phyloP scores from a whole-genome alignment of 2,329 filamentous ascomycete genomes.

The Calonectria ilicicola region DNA sequence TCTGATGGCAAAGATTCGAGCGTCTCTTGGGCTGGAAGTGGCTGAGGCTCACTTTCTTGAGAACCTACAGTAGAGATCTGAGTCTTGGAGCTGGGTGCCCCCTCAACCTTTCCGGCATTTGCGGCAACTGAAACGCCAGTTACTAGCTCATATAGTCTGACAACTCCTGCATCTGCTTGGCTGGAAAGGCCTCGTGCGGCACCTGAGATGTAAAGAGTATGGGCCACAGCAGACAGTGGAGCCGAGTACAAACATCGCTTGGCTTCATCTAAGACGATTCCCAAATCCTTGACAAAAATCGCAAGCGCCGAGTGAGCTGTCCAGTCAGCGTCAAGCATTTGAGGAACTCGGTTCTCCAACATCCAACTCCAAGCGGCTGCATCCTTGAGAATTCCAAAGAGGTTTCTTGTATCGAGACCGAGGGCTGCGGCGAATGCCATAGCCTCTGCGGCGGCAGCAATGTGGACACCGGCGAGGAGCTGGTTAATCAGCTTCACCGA shows the following conservation, averaged over 20 bases:
- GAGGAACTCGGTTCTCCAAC: slow-evolving; percentile 50
- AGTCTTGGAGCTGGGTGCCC: not conserved
- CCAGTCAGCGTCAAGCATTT: slow-evolving; percentile 52
- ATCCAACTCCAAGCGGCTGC: slow-evolving; percentile 52
- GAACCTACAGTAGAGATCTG: not conserved
- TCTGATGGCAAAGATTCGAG: slow-evolving; percentile 38
- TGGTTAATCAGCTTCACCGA: slow-evolving; percentile 71
- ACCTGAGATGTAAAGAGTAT: slow-evolving; percentile 48
- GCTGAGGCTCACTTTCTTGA: not conserved
- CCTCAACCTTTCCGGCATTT: not conserved
- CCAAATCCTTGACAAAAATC: slow-evolving; percentile 51
- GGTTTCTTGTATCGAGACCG: slow-evolving; percentile 61
- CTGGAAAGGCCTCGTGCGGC: slow-evolving; percentile 46
- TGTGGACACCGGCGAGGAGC: slow-evolving; percentile 69
- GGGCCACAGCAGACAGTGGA: slow-evolving; percentile 46
- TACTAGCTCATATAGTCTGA: slow-evolving; percentile 52
- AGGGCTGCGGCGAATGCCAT: slow-evolving; percentile 67
- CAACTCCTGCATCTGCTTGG: slow-evolving; percentile 50
- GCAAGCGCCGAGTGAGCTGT: slow-evolving; percentile 49
- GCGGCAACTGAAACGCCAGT: slow-evolving; percentile 35
- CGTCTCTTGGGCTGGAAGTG: slow-evolving; percentile 35
- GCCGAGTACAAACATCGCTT: slow-evolving; percentile 43
- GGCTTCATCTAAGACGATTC: slow-evolving; percentile 47
- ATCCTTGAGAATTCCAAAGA: slow-evolving; percentile 60
- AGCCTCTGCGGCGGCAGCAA: slow-evolving; percentile 65